These are phyloP conservation scores for Daedaleopsis nitida DNA, from an alignment of 768 basidiomycete species.

Conservation along the genomic window DNA sequence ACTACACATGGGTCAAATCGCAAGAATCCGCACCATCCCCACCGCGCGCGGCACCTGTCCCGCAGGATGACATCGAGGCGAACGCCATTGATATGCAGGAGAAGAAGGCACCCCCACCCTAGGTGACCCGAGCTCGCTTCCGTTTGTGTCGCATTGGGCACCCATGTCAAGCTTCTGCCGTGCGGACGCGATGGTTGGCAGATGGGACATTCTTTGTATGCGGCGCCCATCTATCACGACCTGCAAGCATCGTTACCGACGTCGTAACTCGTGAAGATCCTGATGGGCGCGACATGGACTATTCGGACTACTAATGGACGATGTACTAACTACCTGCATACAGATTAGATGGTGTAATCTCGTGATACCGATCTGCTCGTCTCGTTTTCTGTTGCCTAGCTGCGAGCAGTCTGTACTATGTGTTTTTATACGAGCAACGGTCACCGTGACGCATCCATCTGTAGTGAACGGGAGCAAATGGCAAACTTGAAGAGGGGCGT, in stretches of 20 bases:
- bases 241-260: background rate
- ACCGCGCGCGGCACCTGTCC: slow-evolving; percentile 22
- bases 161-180: background rate
- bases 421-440: too few species aligned
- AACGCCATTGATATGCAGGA: slow-evolving; percentile 28
- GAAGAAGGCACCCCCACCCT: slow-evolving; percentile 25
- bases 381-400: too few species aligned
- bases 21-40: slow-evolving; percentile 31
- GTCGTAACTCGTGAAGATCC: background rate
- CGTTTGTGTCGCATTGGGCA: background rate
- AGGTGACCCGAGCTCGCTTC: background rate
- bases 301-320: background rate
- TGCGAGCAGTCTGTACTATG: too few species aligned
- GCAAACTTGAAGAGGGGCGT: background rate
- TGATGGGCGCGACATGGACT: background rate
- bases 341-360: background rate
- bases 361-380: background rate
- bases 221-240: background rate
- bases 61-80: slow-evolving; percentile 43
- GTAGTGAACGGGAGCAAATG: background rate
- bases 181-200: background rate
- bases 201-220: background rate
- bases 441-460: background rate
- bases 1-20: slow-evolving; percentile 60
- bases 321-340: background rate